Conservation (phyloP, 345 rosid genomes). For the Eutrema japonicum region DNA sequence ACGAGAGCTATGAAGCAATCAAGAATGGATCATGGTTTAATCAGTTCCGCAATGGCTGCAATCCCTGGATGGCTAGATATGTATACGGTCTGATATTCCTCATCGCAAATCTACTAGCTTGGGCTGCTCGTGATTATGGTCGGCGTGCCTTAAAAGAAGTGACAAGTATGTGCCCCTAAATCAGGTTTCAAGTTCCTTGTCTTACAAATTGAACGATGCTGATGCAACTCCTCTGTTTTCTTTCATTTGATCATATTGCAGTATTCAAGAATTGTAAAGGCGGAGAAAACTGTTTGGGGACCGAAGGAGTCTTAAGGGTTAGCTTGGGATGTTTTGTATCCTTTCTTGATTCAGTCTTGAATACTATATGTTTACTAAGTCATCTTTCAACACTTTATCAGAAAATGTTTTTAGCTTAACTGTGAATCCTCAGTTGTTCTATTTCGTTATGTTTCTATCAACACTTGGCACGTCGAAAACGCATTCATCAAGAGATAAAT, state of each 20-base stretch:
- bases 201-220: slow-evolving; percentile 29
- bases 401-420: slow-evolving; percentile 46
- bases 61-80: slow-evolving; percentile 98
- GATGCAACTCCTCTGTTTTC: background rate
- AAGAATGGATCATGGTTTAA: slow-evolving; percentile 73
- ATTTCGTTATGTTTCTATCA: slow-evolving; percentile 72
- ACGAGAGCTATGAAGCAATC: slow-evolving; percentile 45
- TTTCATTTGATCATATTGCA: slow-evolving; percentile 41
- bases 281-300: slow-evolving; percentile 78
- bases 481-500: slow-evolving; percentile 61
- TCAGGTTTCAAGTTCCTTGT: slow-evolving; percentile 24
- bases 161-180: slow-evolving; percentile 54
- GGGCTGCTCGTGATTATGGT: slow-evolving; percentile 91
- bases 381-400: background rate
- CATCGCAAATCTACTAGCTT: slow-evolving; percentile 76
- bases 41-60: slow-evolving; percentile 77
- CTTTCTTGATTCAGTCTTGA: slow-evolving; percentile 46
- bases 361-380: background rate
- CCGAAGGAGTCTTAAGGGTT: slow-evolving; percentile 90
- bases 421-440: slow-evolving; percentile 55
- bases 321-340: slow-evolving; percentile 99
- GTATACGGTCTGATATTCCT: slow-evolving; percentile 80
- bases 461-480: slow-evolving; percentile 70
- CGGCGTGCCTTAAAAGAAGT: slow-evolving; percentile 61
- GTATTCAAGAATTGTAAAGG: slow-evolving; percentile 73